Conservation (phyloP, 495 filamentous ascomycete species). For the Hypoxylon cercidicola region DNA sequence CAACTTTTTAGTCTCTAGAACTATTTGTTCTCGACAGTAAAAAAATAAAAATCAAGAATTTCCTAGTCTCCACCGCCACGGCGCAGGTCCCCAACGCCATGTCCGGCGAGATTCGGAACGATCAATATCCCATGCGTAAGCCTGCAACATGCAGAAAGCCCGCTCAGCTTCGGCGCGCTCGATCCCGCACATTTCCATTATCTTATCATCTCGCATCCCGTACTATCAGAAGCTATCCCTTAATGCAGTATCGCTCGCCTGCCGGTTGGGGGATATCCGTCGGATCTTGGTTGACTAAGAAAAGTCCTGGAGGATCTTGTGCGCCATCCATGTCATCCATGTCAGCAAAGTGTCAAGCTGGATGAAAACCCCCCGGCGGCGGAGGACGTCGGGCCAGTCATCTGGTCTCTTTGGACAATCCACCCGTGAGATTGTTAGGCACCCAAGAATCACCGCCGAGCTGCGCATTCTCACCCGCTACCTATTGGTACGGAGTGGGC, state of each 20-base stretch:
- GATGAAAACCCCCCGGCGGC: constrained; percentile 8
- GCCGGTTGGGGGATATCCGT: constrained; percentile 26
- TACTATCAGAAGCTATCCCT: constrained; percentile 5
- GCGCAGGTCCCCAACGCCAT: constrained; percentile 43
- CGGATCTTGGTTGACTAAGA: constrained; percentile 24
- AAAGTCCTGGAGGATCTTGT: constrained; percentile 33
- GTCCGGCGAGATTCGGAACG: constrained; percentile 35
- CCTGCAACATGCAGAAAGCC: constrained; percentile 39
- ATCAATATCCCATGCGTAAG: constrained; percentile 30
- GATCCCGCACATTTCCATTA: constrained; percentile 7
- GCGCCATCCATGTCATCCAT: constrained; percentile 23
- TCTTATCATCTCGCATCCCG: constrained; percentile 21
- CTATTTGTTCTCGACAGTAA: not conserved
- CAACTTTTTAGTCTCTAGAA: not conserved
- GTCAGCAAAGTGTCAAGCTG: constrained; percentile 13
- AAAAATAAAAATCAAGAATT: constrained; percentile 5
- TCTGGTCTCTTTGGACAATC: constrained; percentile 5
- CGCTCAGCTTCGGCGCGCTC: constrained; percentile 14
- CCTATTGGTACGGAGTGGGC: constrained; percentile 17
- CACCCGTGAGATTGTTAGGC: constrained; percentile 18
- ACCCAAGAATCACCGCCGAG: constrained; percentile 7
- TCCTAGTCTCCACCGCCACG: constrained; percentile 13
- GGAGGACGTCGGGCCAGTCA: constrained; percentile 10
- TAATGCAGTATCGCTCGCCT: constrained; percentile 14
- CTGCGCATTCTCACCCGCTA: constrained; percentile 1